Conservation (phyloP, 2,329 filamentous ascomycete species). For the Clonostachys byssicola region DNA sequence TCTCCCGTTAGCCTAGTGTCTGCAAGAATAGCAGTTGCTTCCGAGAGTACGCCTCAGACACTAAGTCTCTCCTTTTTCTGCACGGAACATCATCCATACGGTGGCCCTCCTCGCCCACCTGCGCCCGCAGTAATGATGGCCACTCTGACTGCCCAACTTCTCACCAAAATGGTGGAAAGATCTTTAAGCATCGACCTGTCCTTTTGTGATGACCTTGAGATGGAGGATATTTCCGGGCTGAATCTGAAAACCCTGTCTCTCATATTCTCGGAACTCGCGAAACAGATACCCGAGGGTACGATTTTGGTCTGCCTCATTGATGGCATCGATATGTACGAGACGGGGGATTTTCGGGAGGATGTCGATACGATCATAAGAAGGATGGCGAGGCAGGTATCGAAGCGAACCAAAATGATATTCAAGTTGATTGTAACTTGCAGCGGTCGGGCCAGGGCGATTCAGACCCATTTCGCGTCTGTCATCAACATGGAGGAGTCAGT, state of each 20-base stretch:
- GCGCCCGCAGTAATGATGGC: neutral
- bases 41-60: neutral
- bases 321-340: neutral
- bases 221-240: neutral
- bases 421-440: neutral
- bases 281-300: neutral
- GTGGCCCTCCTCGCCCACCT: neutral
- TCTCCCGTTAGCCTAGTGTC: conserved; percentile 3
- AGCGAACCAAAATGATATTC: neutral
- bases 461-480: neutral
- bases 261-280: neutral
- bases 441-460: neutral
- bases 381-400: neutral
- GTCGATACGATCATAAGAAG: neutral
- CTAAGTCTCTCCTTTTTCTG: neutral
- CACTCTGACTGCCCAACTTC: neutral
- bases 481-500: neutral
- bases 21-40: neutral
- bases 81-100: neutral
- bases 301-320: neutral
- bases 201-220: neutral
- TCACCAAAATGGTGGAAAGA: neutral
- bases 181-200: neutral
- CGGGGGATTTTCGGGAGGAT: neutral
- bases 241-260: neutral